Percentiles rank a stretch among this genome's conserved stretches.
phyloP scores from a whole-genome alignment of 345 rosid genomes.

The Populus alba region DNA sequence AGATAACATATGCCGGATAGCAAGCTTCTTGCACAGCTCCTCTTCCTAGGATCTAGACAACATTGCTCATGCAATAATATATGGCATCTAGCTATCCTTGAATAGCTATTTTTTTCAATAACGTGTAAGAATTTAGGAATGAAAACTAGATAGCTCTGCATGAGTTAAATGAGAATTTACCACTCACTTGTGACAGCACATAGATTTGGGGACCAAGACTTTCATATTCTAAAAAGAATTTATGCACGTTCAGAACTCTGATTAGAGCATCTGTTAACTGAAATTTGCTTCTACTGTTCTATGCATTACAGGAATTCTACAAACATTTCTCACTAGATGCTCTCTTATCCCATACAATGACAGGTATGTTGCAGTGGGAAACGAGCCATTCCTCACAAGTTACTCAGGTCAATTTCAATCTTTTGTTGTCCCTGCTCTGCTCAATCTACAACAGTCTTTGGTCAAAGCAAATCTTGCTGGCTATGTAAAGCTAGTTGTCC shows the following conservation, averaged over 20 bases:
- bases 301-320: neutral
- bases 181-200: neutral
- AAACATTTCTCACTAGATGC: constrained; percentile 1
- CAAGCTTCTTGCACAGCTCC: constrained; percentile 22
- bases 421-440: constrained; percentile 73
- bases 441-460: constrained; percentile 81
- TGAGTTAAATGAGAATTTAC: neutral
- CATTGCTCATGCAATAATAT: constrained; percentile 27
- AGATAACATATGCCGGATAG: constrained; percentile 25
- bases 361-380: constrained; percentile 94
- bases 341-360: constrained; percentile 12
- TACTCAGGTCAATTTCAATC: constrained; percentile 67
- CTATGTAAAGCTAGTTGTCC: constrained; percentile 79
- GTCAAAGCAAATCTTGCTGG: constrained; percentile 76
- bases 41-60: constrained; percentile 26
- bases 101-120: constrained; percentile 10
- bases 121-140: neutral
- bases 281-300: neutral
- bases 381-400: constrained; percentile 86
- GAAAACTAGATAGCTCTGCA: neutral
- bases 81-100: constrained; percentile 9
- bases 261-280: neutral
- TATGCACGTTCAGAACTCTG: neutral
- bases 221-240: neutral
- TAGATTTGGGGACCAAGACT: neutral